phyloP scores from a whole-genome alignment of 805 yeast species.

The Teunomyces pallodes region DNA sequence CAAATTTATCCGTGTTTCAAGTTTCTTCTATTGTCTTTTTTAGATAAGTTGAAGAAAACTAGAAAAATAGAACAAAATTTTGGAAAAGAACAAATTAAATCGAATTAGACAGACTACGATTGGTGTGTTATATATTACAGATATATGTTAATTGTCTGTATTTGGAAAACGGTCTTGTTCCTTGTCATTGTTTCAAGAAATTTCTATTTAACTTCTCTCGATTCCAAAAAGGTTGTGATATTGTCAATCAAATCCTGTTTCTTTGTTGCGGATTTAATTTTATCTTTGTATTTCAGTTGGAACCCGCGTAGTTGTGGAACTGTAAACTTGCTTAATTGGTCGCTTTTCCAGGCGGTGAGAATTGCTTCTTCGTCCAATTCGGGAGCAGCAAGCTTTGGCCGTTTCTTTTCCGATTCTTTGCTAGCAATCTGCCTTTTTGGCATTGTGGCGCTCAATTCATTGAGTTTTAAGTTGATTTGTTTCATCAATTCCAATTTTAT shows the following conservation, averaged over 20 bases:
- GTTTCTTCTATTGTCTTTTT: too few relatives aligned
- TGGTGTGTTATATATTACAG: too few relatives aligned
- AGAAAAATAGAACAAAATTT: background rate
- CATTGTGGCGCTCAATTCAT: conserved; percentile 9
- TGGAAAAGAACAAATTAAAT: too few relatives aligned
- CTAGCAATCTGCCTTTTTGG: conserved; percentile 6
- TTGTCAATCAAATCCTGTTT: conserved; percentile 45
- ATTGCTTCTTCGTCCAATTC: conserved; percentile 39
- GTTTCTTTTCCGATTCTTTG: conserved; percentile 22
- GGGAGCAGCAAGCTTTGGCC: conserved; percentile 9
- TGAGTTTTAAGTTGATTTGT: conserved; percentile 10
- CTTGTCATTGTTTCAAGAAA: too few relatives aligned
- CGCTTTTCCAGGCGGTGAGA: conserved; percentile 40
- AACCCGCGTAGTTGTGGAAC: conserved; percentile 43
- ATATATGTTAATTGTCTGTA: too few relatives aligned
- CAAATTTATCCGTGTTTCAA: too few relatives aligned
- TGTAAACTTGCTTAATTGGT: conserved; percentile 34
- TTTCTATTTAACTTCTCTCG: background rate
- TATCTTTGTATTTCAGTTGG: conserved; percentile 30
- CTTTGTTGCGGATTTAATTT: conserved; percentile 34
- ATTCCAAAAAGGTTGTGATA: conserved; percentile 29
- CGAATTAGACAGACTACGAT: too few relatives aligned
- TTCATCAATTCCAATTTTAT: conserved; percentile 8
- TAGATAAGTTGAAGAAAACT: background rate
- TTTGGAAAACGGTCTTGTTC: background rate